A percentile compares a stretch with the other conserved stretches of the same genome.
Conservation (phyloP, 2,329 filamentous ascomycete species). For the Didymella exigua region DNA sequence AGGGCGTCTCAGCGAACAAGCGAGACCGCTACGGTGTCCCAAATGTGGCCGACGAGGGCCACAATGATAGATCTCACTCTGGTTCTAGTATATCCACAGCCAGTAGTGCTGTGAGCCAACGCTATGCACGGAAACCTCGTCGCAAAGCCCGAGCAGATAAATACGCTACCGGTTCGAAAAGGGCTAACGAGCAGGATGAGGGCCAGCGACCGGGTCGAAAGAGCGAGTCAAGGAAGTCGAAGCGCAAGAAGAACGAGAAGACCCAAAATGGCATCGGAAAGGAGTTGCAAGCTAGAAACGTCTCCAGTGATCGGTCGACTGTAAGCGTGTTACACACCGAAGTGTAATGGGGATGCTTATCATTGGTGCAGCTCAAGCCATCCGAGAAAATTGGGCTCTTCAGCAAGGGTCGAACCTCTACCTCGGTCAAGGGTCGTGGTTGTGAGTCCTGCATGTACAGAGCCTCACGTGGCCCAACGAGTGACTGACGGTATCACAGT, state of each 20-base stretch:
- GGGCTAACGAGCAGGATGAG: conserved; percentile 32
- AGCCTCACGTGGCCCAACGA: conserved; percentile 13
- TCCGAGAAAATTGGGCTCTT: conserved; percentile 53
- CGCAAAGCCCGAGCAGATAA: conserved; percentile 55
- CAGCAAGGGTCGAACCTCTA: conserved; percentile 56
- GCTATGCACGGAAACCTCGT: conserved; percentile 53
- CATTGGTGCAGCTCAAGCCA: conserved; percentile 51
- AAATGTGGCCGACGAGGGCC: conserved; percentile 12
- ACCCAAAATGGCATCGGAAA: conserved; percentile 47
- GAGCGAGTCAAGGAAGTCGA: conserved; percentile 40
- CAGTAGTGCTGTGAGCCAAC: conserved; percentile 28
- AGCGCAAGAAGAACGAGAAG: conserved; percentile 47
- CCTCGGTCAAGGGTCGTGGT: conserved; percentile 51
- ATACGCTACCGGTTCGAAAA: conserved; percentile 49
- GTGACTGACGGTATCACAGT: conserved; percentile 47
- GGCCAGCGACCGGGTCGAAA: conserved; percentile 24
- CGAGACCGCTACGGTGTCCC: conserved; percentile 11
- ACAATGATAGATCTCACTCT: conserved; percentile 24
- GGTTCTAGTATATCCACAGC: conserved; percentile 20
- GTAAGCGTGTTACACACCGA: conserved; percentile 39
- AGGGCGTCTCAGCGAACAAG: conserved; percentile 7
- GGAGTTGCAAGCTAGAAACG: conserved; percentile 54
- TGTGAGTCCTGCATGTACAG: conserved; percentile 40
- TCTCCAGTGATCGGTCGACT: conserved; percentile 54
- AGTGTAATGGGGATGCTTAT: conserved; percentile 28